Conservation (phyloP, 2,329 filamentous ascomycete species). For the Botrytis fragariae region DNA sequence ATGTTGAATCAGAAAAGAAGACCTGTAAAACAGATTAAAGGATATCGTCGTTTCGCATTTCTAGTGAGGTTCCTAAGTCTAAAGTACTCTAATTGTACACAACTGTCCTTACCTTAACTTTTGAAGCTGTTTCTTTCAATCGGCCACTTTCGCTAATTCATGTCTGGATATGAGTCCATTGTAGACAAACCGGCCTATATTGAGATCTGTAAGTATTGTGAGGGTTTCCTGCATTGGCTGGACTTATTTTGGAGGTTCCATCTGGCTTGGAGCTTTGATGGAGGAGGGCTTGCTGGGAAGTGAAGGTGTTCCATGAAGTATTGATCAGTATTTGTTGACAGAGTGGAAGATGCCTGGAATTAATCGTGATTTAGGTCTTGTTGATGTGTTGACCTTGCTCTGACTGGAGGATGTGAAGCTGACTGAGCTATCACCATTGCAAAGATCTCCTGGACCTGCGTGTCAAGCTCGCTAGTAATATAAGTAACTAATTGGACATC, state of each 20-base stretch:
- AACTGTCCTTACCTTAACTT: neutral
- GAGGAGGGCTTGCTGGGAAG: neutral
- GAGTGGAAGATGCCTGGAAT: no score
- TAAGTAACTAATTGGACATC: neutral
- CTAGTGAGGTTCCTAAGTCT: no score
- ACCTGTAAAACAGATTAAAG: neutral
- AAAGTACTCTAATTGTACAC: neutral
- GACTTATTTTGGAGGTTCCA: neutral
- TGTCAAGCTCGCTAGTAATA: neutral
- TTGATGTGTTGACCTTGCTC: neutral
- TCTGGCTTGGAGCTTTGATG: neutral
- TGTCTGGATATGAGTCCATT: neutral
- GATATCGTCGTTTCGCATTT: neutral
- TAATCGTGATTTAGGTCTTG: neutral
- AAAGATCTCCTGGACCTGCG: neutral
- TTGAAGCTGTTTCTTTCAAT: neutral
- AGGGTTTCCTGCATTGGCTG: accelerated
- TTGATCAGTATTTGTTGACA: neutral
- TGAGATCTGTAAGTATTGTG: no score
- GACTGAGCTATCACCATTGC: neutral
- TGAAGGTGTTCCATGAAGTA: neutral
- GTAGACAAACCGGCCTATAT: neutral
- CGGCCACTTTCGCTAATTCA: neutral
- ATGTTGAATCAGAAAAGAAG: neutral
- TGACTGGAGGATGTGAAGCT: neutral